Conservation (phyloP, 441 rosid genomes). For the Raphanus hybrid region DNA sequence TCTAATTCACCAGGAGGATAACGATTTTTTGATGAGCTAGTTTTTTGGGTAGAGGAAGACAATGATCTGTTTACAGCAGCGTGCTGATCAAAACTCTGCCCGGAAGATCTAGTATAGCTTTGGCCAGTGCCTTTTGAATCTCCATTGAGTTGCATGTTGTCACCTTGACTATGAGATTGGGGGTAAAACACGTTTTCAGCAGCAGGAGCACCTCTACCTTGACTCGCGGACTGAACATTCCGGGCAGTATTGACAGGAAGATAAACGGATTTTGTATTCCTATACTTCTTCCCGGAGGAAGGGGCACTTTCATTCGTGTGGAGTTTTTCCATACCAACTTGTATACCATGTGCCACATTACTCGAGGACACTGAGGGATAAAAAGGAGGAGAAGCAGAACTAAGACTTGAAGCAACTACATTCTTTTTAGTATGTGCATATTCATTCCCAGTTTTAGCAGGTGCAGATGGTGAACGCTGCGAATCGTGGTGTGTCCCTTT, state of each 20-base stretch:
- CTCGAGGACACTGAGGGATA: constrained; percentile 85
- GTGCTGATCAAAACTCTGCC: constrained; percentile 57
- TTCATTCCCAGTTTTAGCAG: constrained; percentile 56
- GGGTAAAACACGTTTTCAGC: constrained; percentile 61
- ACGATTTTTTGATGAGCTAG: constrained; percentile 51
- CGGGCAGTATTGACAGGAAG: constrained; percentile 47
- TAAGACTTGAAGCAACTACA: constrained; percentile 72
- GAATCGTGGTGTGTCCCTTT: constrained; percentile 52
- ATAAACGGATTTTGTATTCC: constrained; percentile 51
- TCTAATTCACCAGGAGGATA: constrained; percentile 65
- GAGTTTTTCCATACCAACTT: constrained; percentile 69
- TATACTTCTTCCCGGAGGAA: constrained; percentile 57
- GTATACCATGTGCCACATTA: constrained; percentile 57
- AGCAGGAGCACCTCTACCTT: constrained; percentile 60
- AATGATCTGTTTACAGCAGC: constrained; percentile 62
- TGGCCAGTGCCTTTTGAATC: constrained; percentile 55
- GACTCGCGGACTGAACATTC: constrained; percentile 55
- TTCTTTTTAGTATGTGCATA: constrained; percentile 52
- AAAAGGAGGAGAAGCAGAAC: constrained; percentile 96
- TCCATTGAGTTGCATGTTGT: constrained; percentile 49
- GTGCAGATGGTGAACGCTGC: constrained; percentile 46
- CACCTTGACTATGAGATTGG: constrained; percentile 52
- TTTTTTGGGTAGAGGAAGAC: constrained; percentile 69
- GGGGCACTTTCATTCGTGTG: constrained; percentile 53
- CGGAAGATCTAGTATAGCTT: constrained; percentile 48